These are phyloP conservation scores for Euclidium syriacum DNA, from an alignment of 345 rosid species.

Conservation along the genomic window DNA sequence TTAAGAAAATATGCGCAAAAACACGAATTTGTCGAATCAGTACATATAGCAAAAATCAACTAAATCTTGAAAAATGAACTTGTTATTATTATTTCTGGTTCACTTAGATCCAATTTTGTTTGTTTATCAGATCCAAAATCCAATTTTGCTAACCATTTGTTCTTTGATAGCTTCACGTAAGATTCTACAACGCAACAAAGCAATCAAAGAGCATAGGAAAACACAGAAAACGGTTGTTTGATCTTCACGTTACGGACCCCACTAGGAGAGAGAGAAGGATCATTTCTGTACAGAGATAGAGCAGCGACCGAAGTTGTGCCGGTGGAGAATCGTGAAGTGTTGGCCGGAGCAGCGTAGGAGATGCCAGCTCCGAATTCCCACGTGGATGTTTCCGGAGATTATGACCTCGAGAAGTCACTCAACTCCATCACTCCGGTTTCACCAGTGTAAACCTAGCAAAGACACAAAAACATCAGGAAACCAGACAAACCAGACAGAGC, in stretches of 20 bases:
- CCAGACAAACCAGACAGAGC: neutral
- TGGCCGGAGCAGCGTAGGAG: slow-evolving; percentile 49
- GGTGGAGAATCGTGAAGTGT: slow-evolving; percentile 46
- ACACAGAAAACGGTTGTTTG: neutral
- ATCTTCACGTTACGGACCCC: slow-evolving; percentile 23
- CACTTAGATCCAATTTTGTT: neutral
- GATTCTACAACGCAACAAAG: slow-evolving; percentile 22
- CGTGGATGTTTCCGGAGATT: slow-evolving; percentile 39
- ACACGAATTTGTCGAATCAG: neutral
- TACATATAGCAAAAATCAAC: neutral
- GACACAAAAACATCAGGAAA: neutral
- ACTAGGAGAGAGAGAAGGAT: slow-evolving; percentile 25
- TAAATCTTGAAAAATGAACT: neutral
- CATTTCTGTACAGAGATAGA: slow-evolving; percentile 13
- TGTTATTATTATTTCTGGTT: neutral
- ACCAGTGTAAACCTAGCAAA: slow-evolving; percentile 4
- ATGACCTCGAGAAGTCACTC: slow-evolving; percentile 30
- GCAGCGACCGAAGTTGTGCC: slow-evolving; percentile 24
- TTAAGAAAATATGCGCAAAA: too few species aligned
- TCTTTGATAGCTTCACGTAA: slow-evolving; percentile 37
- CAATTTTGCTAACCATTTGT: neutral
- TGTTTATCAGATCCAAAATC: neutral
- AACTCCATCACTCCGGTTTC: neutral
- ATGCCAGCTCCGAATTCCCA: slow-evolving; percentile 33
- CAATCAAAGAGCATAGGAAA: too few species aligned